Evolutionary conservation across 345 rosid species (phyloP).

Genomic region (Crucihimalaya himalaica): DNA sequence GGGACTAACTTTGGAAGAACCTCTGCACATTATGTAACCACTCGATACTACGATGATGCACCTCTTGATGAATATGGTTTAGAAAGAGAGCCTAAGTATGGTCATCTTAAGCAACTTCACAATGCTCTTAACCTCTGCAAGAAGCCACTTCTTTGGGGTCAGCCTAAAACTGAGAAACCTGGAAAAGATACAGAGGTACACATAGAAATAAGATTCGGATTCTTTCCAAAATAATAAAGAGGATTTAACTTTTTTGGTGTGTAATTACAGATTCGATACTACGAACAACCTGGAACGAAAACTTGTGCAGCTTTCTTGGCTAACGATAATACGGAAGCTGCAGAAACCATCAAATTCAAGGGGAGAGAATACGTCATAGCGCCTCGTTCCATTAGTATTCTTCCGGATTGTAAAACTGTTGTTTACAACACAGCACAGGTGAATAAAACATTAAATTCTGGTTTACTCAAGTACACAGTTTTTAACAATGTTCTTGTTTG

Average conservation of each 20-base stretch:
- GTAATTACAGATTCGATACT: conserved; percentile 53
- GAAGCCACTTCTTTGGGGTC: conserved; percentile 70
- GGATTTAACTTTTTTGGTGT: background rate
- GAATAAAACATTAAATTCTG: background rate
- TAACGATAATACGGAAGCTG: conserved; percentile 51
- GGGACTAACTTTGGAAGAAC: conserved; percentile 89
- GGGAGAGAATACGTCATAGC: conserved; percentile 57
- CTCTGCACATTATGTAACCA: conserved; percentile 63
- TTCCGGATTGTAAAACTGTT: conserved; percentile 80
- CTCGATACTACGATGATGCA: conserved; percentile 89
- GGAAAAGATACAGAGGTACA: conserved; percentile 54
- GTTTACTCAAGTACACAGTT: background rate
- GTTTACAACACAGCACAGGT: conserved; percentile 57
- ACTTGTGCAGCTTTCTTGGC: conserved; percentile 77
- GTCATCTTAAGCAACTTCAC: conserved; percentile 82
- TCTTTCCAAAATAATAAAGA: background rate
- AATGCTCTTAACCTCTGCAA: conserved; percentile 59
- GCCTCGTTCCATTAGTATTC: conserved; percentile 68
- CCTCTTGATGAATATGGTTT: conserved; percentile 91
- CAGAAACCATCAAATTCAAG: conserved; percentile 48
- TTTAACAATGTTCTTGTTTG: conserved; percentile 10
- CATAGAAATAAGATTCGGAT: background rate
- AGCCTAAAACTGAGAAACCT: conserved; percentile 34
- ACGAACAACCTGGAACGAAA: conserved; percentile 51
- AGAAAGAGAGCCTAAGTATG: conserved; percentile 67